Percentiles rank a stretch among this genome's conserved stretches.
phyloP scores from a whole-genome alignment of 73 alveolate genomes.

The Paramecium biaurelia region DNA sequence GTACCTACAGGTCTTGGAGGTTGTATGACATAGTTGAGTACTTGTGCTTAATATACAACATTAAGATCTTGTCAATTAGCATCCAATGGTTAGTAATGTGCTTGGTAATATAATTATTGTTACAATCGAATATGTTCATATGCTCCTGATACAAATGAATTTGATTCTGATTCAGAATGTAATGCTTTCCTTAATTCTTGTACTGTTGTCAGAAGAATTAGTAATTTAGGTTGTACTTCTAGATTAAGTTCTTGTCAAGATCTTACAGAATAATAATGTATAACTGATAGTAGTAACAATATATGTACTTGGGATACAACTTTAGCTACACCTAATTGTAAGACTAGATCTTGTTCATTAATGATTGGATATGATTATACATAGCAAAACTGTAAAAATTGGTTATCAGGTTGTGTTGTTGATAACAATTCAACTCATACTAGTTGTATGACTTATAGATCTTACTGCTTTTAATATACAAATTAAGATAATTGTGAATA shows the following conservation, averaged over 20 bases:
- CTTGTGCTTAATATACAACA: neutral
- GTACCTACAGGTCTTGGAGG: neutral
- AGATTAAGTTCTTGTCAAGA: neutral
- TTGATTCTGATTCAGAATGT: slow-evolving; percentile 1
- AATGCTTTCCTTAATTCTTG: neutral
- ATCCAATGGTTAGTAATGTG: neutral
- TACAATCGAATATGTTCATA: neutral
- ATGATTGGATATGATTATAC: neutral
- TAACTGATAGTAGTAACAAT: neutral
- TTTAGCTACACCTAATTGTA: slow-evolving; percentile 16
- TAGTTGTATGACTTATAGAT: neutral
- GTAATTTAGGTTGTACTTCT: slow-evolving; percentile 6
- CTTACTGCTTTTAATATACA: neutral
- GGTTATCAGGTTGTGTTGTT: neutral
- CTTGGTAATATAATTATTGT: slow-evolving; percentile 5
- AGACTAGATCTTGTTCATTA: neutral
- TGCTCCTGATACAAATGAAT: slow-evolving; percentile 33
- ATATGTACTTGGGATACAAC: slow-evolving; percentile 31
- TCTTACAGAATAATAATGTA: neutral
- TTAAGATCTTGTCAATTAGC: neutral
- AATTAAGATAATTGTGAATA: neutral
- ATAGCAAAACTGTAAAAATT: neutral
- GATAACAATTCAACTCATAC: neutral
- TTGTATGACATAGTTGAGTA: neutral
- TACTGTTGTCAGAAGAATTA: slow-evolving; percentile 18